A percentile compares a stretch with the other conserved stretches of the same genome.
These are phyloP conservation scores for Cephaloascus albidus DNA, from an alignment of 805 yeast species.

Conservation along the genomic window DNA sequence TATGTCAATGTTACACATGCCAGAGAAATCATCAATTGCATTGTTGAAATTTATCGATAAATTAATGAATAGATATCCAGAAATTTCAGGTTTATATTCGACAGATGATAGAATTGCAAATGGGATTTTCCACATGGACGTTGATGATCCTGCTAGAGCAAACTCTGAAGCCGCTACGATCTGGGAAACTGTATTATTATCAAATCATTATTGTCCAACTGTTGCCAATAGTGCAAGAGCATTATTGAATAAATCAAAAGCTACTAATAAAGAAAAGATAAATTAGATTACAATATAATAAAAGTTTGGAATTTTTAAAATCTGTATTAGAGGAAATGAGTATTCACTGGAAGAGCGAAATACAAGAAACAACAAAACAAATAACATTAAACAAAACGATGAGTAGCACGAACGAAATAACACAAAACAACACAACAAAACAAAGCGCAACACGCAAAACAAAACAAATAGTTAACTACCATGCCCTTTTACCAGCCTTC, in stretches of 20 bases:
- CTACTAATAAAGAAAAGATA: conserved; percentile 4
- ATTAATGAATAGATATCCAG: conserved; percentile 61
- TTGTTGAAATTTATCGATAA: conserved; percentile 70
- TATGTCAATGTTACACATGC: conserved; percentile 58
- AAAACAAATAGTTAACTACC: neutral
- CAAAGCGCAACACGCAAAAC: too few relatives aligned
- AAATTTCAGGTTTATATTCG: conserved; percentile 65
- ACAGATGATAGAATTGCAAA: conserved; percentile 85
- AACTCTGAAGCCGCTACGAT: conserved; percentile 84
- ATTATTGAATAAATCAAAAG: conserved; percentile 26
- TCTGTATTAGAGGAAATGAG: too few relatives aligned
- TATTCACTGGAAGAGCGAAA: too few relatives aligned
- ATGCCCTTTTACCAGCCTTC: neutral
- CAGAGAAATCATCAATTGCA: conserved; percentile 83
- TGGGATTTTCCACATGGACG: conserved; percentile 63
- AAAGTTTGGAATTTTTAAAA: too few relatives aligned
- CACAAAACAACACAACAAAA: too few relatives aligned
- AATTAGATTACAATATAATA: too few relatives aligned
- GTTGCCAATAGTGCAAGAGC: conserved; percentile 58
- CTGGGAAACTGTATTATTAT: conserved; percentile 79
- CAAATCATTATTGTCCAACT: conserved; percentile 75
- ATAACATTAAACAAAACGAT: too few relatives aligned
- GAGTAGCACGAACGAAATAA: too few relatives aligned
- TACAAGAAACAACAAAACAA: too few relatives aligned
- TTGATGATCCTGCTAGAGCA: conserved; percentile 59